Evolutionary conservation across 2,329 filamentous ascomycete species (phyloP).

Genomic region (Sporothrix brasiliensis): DNA sequence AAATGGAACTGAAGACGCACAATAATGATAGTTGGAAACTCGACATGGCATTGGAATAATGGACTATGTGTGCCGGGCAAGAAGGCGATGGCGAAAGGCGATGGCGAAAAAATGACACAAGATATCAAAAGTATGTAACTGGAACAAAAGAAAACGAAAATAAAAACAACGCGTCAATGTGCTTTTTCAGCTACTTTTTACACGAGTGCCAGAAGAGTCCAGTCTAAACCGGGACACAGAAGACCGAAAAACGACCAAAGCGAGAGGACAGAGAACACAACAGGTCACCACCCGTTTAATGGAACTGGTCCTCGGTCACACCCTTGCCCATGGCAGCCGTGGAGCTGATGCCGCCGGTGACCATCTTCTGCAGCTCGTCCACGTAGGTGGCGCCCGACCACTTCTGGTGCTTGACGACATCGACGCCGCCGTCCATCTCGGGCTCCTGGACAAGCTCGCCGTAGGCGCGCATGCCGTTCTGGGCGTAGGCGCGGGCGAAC

Average conservation of each 20-base stretch:
- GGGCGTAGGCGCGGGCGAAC: conserved; percentile 80
- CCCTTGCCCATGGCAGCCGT: conserved; percentile 97
- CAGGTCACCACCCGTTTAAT: conserved; percentile 44
- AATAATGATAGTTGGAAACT: neutral
- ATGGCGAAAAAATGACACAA: neutral
- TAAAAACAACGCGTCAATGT: conserved; percentile 15
- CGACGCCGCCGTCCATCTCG: conserved; percentile 86
- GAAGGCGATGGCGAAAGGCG: neutral
- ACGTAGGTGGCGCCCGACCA: conserved; percentile 96
- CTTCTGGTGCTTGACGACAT: conserved; percentile 98
- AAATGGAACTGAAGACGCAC: neutral
- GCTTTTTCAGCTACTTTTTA: conserved; percentile 25
- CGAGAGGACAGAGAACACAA: neutral
- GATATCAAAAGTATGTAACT: neutral
- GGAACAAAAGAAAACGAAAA: neutral
- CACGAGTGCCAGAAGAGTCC: conserved; percentile 13
- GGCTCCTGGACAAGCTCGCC: conserved; percentile 97
- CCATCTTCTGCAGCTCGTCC: conserved; percentile 95
- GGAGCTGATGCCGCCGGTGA: conserved; percentile 86
- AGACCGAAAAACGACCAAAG: neutral
- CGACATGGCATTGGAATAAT: neutral
- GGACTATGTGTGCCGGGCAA: neutral
- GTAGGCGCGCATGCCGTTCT: conserved; percentile 91
- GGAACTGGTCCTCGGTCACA: conserved; percentile 97
- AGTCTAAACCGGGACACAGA: conserved; percentile 10